phyloP scores from a whole-genome alignment of 352 stramenopile species.

The Globisporangium cederbergense region DNA sequence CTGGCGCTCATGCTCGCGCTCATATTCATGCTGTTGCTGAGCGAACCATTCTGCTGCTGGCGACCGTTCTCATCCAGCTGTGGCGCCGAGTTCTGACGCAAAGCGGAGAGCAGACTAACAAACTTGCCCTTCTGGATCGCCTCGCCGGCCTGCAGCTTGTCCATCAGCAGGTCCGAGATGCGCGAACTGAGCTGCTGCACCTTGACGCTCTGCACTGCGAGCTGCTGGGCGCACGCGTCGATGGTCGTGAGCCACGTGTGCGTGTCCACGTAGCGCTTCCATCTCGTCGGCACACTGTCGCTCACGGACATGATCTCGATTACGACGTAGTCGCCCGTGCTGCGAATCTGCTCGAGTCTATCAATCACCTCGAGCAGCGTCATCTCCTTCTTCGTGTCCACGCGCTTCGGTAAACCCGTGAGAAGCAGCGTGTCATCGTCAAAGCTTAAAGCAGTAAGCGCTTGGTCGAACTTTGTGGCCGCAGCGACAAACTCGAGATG shows the following conservation, averaged over 20 bases:
- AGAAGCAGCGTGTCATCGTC: conserved; percentile 37
- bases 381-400: conserved; percentile 41
- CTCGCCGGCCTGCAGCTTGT: conserved; percentile 42
- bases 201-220: conserved; percentile 37
- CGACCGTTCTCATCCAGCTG: not conserved
- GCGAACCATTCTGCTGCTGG: conserved; percentile 17
- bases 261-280: conserved; percentile 38
- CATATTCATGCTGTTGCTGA: conserved; percentile 31
- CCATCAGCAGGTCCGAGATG: conserved; percentile 52
- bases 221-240: conserved; percentile 37
- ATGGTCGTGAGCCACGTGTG: conserved; percentile 33
- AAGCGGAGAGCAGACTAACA: conserved; percentile 37
- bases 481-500: conserved; percentile 41
- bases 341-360: conserved; percentile 49
- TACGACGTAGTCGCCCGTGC: conserved; percentile 47
- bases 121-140: conserved; percentile 50
- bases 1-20: conserved; percentile 15
- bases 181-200: conserved; percentile 38
- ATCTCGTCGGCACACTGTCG: conserved; percentile 30
- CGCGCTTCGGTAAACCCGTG: conserved; percentile 30
- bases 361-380: conserved; percentile 60
- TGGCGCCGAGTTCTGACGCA: conserved; percentile 35
- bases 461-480: conserved; percentile 29
- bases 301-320: conserved; percentile 46
- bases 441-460: conserved; percentile 39